Evolutionary conservation across 2,329 filamentous ascomycete species (phyloP).

Genomic region (Apiospora sp.): DNA sequence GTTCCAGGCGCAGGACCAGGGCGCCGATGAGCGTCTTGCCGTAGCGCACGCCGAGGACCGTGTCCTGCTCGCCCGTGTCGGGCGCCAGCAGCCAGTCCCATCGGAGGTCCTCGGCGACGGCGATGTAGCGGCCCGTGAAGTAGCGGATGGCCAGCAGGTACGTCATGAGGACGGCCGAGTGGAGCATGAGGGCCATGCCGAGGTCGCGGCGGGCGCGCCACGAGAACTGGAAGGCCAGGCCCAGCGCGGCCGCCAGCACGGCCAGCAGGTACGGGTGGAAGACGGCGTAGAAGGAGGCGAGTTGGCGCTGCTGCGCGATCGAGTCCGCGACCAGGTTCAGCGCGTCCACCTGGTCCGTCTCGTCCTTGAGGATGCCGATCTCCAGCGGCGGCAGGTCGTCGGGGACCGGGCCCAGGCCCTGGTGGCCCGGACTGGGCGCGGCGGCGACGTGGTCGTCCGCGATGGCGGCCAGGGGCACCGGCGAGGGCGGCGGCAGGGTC

Average conservation of each 20-base stretch:
- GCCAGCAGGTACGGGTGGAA: constrained; percentile 66
- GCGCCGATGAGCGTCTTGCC: constrained; percentile 75
- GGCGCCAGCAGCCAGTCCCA: constrained; percentile 67
- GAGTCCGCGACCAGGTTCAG: constrained; percentile 81
- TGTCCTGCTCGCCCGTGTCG: constrained; percentile 55
- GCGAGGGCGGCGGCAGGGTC: constrained; percentile 45
- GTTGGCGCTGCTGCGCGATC: constrained; percentile 81
- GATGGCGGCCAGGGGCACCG: constrained; percentile 46
- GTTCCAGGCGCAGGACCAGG: constrained; percentile 72
- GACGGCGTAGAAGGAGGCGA: constrained; percentile 68
- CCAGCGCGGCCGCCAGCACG: constrained; percentile 53
- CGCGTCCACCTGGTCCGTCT: constrained; percentile 70
- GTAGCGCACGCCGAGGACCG: constrained; percentile 71
- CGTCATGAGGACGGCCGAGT: constrained; percentile 68
- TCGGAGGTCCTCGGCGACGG: constrained; percentile 65
- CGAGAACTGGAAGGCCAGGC: constrained; percentile 54
- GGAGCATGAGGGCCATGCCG: constrained; percentile 63
- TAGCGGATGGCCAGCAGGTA: constrained; percentile 69
- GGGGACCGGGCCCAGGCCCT: constrained; percentile 39
- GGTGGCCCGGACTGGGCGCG: constrained; percentile 42
- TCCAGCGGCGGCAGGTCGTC: constrained; percentile 70
- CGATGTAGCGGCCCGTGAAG: constrained; percentile 67
- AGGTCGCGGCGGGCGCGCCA: constrained; percentile 58
- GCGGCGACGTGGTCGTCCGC: constrained; percentile 37
- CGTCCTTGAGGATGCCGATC: constrained; percentile 62